Percentiles rank a stretch among this genome's conserved stretches.
Conservation (phyloP, 805 yeast species). For the Teunomyces aglyptinius region DNA sequence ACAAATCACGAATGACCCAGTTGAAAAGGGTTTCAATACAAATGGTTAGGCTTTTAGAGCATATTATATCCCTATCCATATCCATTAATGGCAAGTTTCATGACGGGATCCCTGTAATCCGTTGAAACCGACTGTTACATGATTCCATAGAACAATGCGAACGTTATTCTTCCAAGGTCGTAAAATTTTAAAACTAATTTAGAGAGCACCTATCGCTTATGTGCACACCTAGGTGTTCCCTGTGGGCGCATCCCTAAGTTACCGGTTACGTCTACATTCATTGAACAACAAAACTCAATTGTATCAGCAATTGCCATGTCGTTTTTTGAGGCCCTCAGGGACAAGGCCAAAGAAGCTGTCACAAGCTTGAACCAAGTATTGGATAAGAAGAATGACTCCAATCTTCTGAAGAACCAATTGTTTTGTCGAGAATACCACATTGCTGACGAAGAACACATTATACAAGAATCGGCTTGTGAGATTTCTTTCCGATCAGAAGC, state of each 20-base stretch:
- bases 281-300: background rate
- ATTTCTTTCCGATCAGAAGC: slow-evolving; percentile 29
- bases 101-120: background rate
- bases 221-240: background rate
- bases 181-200: background rate
- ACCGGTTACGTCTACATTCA: background rate
- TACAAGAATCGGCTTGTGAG: slow-evolving; percentile 70
- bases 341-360: slow-evolving; percentile 49
- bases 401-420: slow-evolving; percentile 64
- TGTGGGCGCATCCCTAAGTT: slow-evolving; percentile 5
- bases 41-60: too few species aligned
- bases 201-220: background rate
- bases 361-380: slow-evolving; percentile 42
- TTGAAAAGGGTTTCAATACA: too few species aligned
- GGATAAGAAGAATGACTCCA: slow-evolving; percentile 41
- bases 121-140: background rate
- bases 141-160: background rate
- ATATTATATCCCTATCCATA: too few species aligned
- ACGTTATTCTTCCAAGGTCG: background rate
- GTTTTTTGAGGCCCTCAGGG: slow-evolving; percentile 47
- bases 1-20: too few species aligned
- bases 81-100: background rate
- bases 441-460: slow-evolving; percentile 66
- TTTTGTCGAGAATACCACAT: slow-evolving; percentile 66
- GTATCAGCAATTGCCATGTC: slow-evolving; percentile 36